These are phyloP conservation scores for Phytophthora podocarpi DNA, from an alignment of 352 stramenopile genomes.

Conservation along the genomic window DNA sequence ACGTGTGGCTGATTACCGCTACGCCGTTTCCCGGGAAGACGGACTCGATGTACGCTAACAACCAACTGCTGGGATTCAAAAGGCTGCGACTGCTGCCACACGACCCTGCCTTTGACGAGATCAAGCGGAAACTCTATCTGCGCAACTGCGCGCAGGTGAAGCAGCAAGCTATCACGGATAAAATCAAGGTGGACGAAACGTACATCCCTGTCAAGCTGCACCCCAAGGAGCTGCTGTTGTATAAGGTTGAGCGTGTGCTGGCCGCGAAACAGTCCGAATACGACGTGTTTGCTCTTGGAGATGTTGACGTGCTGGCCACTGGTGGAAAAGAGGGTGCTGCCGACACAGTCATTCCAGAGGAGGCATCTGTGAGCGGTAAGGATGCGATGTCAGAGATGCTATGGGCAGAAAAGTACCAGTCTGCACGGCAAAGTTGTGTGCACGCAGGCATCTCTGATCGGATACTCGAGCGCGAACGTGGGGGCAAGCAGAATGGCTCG, in stretches of 20 bases:
- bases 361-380: slow-evolving; percentile 2
- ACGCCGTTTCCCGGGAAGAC: slow-evolving; percentile 83
- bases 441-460: slow-evolving; percentile 75
- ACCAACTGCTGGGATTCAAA: slow-evolving; percentile 87
- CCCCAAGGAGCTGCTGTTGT: slow-evolving; percentile 70
- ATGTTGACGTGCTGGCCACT: slow-evolving; percentile 39
- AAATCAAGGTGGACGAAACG: slow-evolving; percentile 74
- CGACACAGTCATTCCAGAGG: slow-evolving; percentile 7
- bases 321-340: slow-evolving; percentile 31
- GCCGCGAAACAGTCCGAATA: slow-evolving; percentile 38
- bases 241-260: slow-evolving; percentile 70
- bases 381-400: slow-evolving; percentile 19
- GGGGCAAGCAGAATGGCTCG: slow-evolving; percentile 22
- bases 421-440: slow-evolving; percentile 66
- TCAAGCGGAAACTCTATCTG: slow-evolving; percentile 89
- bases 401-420: slow-evolving; percentile 58
- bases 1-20: slow-evolving; percentile 88
- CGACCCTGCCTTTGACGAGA: slow-evolving; percentile 84
- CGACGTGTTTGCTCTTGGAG: slow-evolving; percentile 49
- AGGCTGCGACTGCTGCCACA: slow-evolving; percentile 64
- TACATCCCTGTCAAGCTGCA: slow-evolving; percentile 78
- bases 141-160: slow-evolving; percentile 85
- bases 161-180: slow-evolving; percentile 79
- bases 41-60: slow-evolving; percentile 89
- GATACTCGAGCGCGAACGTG: slow-evolving; percentile 56